Percentiles rank a stretch among this genome's conserved stretches.
Evolutionary conservation across 345 rosid genomes (phyloP).

Genomic region (Odontarrhena argentea): DNA sequence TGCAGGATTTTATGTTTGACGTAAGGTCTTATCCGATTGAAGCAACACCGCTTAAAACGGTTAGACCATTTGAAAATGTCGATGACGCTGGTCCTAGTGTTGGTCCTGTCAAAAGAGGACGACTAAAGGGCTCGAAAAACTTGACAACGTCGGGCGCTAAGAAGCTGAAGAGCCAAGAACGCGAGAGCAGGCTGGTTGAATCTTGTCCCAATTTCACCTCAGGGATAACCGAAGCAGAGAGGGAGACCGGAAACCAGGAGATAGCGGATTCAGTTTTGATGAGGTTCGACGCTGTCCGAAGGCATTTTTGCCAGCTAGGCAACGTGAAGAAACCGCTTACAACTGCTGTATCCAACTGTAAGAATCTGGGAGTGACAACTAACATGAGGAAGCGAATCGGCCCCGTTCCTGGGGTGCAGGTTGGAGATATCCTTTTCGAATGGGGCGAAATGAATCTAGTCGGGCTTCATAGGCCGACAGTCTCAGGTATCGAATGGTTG

Average conservation of each 20-base stretch:
- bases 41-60: too few relatives aligned
- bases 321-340: conserved; percentile 30
- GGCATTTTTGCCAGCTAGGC: conserved; percentile 51
- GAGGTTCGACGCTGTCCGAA: conserved; percentile 50
- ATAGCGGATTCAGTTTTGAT: conserved; percentile 42
- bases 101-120: neutral
- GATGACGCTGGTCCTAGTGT: neutral
- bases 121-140: conserved; percentile 1
- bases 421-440: conserved; percentile 66
- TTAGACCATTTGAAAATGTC: too few relatives aligned
- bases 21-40: too few relatives aligned
- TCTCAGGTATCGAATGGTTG: conserved; percentile 67
- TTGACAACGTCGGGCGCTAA: neutral
- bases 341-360: conserved; percentile 42
- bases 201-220: conserved; percentile 3
- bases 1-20: too few relatives aligned
- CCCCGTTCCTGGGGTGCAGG: conserved; percentile 56
- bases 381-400: conserved; percentile 61
- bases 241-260: conserved; percentile 50
- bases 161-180: neutral
- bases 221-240: conserved; percentile 28
- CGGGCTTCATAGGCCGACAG: conserved; percentile 55
- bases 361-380: conserved; percentile 49
- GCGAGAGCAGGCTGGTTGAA: neutral
- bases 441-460: conserved; percentile 60